Percentiles rank a stretch among this genome's conserved stretches.
phyloP scores from a whole-genome alignment of 2,329 filamentous ascomycete genomes.

The Colletotrichum tofieldiae region DNA sequence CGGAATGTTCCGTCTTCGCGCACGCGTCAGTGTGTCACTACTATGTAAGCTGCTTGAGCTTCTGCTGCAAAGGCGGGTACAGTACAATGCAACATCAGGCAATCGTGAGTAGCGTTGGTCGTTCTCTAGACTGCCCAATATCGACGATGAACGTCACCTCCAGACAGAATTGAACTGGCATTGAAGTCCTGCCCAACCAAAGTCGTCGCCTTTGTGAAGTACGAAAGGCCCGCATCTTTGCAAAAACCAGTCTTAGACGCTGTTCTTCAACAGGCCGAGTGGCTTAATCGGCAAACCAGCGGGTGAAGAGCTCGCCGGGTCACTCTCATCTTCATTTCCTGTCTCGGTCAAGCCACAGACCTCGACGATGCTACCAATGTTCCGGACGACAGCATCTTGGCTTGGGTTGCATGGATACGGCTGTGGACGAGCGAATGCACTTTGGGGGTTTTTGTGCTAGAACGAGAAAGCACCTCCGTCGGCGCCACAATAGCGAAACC shows the following conservation, averaged over 20 bases:
- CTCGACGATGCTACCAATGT: not conserved
- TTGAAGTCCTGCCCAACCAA: not conserved
- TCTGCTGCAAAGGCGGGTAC: not conserved
- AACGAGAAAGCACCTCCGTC: slow-evolving; percentile 12
- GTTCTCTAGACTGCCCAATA: not conserved
- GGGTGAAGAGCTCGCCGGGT: not conserved
- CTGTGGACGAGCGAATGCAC: not conserved
- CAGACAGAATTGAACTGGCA: not conserved
- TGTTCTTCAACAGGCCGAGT: slow-evolving; percentile 7
- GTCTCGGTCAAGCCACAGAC: not conserved
- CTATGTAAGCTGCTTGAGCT: not conserved
- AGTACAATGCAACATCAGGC: slow-evolving; percentile 2
- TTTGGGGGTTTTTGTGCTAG: not conserved
- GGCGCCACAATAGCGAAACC: slow-evolving; percentile 21
- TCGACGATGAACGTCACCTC: not conserved
- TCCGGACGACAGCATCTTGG: not conserved
- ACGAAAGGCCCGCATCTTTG: not conserved
- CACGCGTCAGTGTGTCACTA: slow-evolving; percentile 26
- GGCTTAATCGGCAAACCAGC: not conserved
- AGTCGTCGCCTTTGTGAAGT: not conserved
- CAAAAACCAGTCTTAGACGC: not conserved
- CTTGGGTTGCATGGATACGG: not conserved
- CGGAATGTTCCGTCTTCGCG: slow-evolving; percentile 14
- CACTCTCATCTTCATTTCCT: not conserved
- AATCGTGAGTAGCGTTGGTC: slow-evolving; percentile 10